A percentile compares a stretch with the other conserved stretches of the same genome.
Conservation (phyloP, 139 green algal genomes). For the Yamagishiella unicocca region DNA sequence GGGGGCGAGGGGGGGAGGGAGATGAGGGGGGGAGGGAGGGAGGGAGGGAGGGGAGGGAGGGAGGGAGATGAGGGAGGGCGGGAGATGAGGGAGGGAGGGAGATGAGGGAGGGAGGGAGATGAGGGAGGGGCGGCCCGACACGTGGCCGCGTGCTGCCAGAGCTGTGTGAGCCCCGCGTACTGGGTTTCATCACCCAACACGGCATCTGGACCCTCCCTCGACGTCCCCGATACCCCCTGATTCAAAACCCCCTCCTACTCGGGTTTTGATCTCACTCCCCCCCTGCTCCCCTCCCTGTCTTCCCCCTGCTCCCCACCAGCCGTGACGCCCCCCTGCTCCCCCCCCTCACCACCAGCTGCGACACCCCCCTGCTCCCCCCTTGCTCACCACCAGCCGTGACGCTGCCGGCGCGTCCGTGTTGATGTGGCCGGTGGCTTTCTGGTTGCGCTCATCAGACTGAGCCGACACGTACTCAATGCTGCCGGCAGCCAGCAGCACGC, state of each 20-base stretch:
- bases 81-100: not conserved
- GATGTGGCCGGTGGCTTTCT: not conserved
- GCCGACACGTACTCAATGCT: not conserved
- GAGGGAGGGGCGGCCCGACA: not conserved
- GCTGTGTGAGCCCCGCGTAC: too few relatives aligned
- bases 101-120: not conserved
- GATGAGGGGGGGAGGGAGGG: not conserved
- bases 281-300: not conserved
- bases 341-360: not conserved
- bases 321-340: not conserved
- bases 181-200: too few relatives aligned
- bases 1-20: not conserved
- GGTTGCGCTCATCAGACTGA: not conserved
- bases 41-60: not conserved
- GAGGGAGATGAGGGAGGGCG: too few relatives aligned
- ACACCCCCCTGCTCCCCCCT: not conserved
- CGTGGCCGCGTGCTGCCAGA: too few relatives aligned
- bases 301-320: not conserved
- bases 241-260: too few relatives aligned
- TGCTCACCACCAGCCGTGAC: not conserved
- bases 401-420: not conserved
- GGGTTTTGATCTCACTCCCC: not conserved
- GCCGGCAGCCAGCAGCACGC: constrained; percentile 24
- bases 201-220: too few relatives aligned
- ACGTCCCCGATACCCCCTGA: too few relatives aligned